Evolutionary conservation across 108 stramenopile species (phyloP).

Genomic region (Fragilaria crotonensis): DNA sequence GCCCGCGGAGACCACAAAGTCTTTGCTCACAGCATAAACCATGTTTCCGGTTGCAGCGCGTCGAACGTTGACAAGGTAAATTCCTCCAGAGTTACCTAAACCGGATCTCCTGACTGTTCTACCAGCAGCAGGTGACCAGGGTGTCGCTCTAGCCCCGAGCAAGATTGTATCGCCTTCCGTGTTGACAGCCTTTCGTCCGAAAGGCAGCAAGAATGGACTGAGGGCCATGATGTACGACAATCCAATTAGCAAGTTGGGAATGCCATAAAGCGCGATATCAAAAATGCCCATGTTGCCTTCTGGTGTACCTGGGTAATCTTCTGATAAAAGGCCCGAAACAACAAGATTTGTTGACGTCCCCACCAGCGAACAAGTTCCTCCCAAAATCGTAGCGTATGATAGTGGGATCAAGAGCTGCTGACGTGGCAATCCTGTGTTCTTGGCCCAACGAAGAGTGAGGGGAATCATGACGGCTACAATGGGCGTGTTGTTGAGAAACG

Average conservation of each 20-base stretch:
- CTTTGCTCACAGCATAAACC: constrained; percentile 81
- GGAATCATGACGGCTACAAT: constrained; percentile 88
- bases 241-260: constrained; percentile 66
- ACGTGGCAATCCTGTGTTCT: constrained; percentile 40
- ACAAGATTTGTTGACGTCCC: constrained; percentile 89
- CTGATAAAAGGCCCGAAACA: constrained; percentile 51
- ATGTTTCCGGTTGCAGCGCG: constrained; percentile 74
- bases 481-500: constrained; percentile 89
- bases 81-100: constrained; percentile 72
- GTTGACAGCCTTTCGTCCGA: constrained; percentile 20
- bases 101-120: constrained; percentile 70
- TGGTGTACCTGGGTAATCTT: constrained; percentile 36
- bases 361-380: constrained; percentile 84
- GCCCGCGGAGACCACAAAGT: constrained; percentile 76
- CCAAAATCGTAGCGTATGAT: constrained; percentile 78
- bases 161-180: constrained; percentile 16
- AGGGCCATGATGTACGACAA: constrained; percentile 61
- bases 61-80: constrained; percentile 80
- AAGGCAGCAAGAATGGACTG: constrained; percentile 56
- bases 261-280: constrained; percentile 70
- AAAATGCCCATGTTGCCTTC: constrained; percentile 55
- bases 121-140: constrained; percentile 73
- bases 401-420: constrained; percentile 80
- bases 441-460: constrained; percentile 73
- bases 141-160: constrained; percentile 58